phyloP scores from a whole-genome alignment of 176 grass and related monocot genomes.

The Bromus sterilis region DNA sequence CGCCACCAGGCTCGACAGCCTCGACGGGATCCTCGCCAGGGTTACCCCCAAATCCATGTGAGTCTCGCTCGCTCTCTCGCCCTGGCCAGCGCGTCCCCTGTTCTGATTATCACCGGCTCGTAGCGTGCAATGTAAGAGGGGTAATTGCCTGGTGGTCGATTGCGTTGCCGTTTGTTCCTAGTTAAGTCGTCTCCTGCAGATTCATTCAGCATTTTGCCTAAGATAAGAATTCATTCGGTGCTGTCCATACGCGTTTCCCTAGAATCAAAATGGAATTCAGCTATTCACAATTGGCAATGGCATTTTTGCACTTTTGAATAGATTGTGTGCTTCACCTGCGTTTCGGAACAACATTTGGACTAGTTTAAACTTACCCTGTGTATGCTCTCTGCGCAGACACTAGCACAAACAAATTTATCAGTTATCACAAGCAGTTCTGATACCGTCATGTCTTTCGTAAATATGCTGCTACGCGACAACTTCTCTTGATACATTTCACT shows the following conservation, averaged over 20 bases:
- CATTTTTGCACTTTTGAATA: no score
- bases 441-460: neutral
- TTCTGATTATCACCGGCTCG: no score
- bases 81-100: neutral
- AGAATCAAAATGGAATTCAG: neutral
- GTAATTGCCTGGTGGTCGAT: neutral
- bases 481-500: neutral
- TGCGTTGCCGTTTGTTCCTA: neutral
- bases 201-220: neutral
- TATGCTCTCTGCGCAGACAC: neutral
- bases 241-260: no score
- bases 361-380: neutral
- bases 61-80: neutral
- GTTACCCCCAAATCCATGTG: conserved; percentile 49
- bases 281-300: neutral
- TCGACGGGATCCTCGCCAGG: conserved; percentile 42
- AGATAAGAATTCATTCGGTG: neutral
- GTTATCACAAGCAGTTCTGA: neutral
- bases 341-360: neutral
- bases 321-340: neutral
- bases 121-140: no score
- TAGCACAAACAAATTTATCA: neutral
- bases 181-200: neutral
- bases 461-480: neutral
- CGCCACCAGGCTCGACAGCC: conserved; percentile 43